These are phyloP conservation scores for Cornus florida DNA, from an alignment of 148 eudicot species.

Conservation along the genomic window DNA sequence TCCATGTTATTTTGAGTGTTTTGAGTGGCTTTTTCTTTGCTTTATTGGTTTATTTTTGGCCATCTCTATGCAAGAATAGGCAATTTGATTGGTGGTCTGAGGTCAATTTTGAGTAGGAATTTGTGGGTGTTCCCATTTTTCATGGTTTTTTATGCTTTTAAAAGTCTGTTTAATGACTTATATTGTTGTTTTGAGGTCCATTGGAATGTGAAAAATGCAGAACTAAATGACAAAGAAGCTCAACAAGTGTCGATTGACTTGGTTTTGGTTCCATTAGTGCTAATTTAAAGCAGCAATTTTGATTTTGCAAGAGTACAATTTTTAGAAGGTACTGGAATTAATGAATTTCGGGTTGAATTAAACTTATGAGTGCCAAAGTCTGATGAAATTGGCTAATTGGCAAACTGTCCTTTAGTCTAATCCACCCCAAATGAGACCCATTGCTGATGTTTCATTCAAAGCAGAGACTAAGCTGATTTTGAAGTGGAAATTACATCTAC, in stretches of 20 bases:
- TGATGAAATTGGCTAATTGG: background rate
- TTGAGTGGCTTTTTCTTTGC: conserved; percentile 24
- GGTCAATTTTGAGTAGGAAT: conserved; percentile 3
- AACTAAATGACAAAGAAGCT: background rate
- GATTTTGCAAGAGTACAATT: background rate
- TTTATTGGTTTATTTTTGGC: conserved; percentile 3
- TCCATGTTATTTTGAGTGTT: conserved; percentile 10
- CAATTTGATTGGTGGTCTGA: background rate
- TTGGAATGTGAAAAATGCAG: conserved; percentile 2
- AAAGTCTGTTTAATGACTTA: background rate
- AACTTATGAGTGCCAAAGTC: background rate
- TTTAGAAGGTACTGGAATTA: background rate
- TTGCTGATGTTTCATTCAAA: background rate
- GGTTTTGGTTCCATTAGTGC: background rate
- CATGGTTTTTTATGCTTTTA: conserved; percentile 3
- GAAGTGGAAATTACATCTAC: too few relatives aligned
- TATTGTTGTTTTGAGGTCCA: conserved; percentile 1
- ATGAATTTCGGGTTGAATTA: background rate
- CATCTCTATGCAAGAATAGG: conserved; percentile 11
- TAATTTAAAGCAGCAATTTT: background rate
- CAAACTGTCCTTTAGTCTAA: background rate
- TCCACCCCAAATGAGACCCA: background rate
- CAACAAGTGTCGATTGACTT: background rate
- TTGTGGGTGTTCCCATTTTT: background rate
- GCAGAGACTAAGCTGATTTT: background rate